Conservation (phyloP, 768 basidiomycete genomes). For the Suillus alpinus region DNA sequence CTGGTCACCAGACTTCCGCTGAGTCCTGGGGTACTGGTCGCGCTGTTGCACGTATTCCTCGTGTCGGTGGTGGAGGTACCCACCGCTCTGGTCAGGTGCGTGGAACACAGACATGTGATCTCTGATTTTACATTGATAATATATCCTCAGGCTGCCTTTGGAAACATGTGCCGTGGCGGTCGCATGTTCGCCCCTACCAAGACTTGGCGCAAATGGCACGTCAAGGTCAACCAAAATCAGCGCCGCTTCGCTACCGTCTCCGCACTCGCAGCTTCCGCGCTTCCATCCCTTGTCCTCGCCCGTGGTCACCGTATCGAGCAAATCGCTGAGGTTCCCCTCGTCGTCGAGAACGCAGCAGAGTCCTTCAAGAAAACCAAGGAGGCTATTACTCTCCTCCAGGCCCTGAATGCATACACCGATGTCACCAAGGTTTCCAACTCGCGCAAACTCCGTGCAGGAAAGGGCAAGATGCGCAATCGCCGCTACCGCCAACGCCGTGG, state of each 20-base stretch:
- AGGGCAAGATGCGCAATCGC: constrained; percentile 97
- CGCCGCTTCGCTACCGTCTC: constrained; percentile 97
- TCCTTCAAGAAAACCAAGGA: constrained; percentile 95
- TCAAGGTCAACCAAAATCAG: constrained; percentile 99
- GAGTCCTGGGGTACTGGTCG: constrained; percentile 99
- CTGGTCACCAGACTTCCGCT: constrained; percentile 97
- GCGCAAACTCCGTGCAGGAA: constrained; percentile 93
- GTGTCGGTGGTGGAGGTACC: constrained; percentile 98
- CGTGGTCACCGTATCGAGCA: constrained; percentile 99
- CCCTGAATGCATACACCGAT: constrained; percentile 84
- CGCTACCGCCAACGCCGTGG: constrained; percentile 96
- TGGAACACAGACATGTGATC: too few relatives aligned
- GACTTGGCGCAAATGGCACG: constrained; percentile 99
- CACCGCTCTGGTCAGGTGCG: constrained; percentile 93
- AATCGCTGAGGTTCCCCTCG: constrained; percentile 94
- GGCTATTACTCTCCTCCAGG: constrained; percentile 90
- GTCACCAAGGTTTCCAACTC: constrained; percentile 98
- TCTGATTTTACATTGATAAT: constrained; percentile 3
- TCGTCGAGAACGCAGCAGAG: constrained; percentile 76
- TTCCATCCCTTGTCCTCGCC: constrained; percentile 94
- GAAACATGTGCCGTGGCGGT: constrained; percentile 99
- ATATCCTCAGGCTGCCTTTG: constrained; percentile 82
- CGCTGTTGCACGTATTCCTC: constrained; percentile 99
- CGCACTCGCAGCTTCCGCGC: constrained; percentile 94
- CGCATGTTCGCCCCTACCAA: constrained; percentile 99